Evolutionary conservation across 1,284 basidiomycete species (phyloP).

Genomic region (Cutaneotrichosporon dermatis): DNA sequence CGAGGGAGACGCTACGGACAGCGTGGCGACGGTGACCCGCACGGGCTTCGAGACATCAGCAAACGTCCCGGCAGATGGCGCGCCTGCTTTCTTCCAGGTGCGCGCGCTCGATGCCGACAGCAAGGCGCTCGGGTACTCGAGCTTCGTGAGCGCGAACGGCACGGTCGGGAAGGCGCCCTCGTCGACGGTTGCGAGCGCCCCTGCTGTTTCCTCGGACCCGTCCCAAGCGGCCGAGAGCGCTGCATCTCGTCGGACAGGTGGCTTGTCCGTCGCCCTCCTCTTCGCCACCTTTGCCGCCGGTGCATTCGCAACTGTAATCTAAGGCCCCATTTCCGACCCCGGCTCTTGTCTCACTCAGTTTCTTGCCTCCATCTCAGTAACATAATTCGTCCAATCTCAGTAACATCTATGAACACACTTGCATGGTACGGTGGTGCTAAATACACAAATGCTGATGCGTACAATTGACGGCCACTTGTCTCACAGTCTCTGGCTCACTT

Average conservation of each 20-base stretch:
- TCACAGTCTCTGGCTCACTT: no score
- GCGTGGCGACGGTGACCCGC: slow-evolving; percentile 15
- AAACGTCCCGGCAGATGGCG: background rate
- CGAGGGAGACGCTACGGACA: background rate
- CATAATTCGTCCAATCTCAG: no score
- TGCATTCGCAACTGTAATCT: background rate
- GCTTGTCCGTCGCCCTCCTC: background rate
- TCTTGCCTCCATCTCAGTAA: no score
- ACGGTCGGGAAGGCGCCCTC: background rate
- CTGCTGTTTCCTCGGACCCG: background rate
- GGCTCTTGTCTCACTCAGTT: background rate
- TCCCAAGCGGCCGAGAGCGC: background rate
- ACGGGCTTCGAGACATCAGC: slow-evolving; percentile 27
- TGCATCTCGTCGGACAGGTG: background rate
- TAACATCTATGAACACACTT: no score
- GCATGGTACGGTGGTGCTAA: no score
- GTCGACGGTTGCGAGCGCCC: background rate
- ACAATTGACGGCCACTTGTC: no score
- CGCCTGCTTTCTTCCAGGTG: slow-evolving; percentile 1
- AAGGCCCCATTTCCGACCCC: no score
- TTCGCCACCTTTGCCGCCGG: background rate
- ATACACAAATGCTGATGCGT: no score
- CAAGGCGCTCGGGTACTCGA: background rate
- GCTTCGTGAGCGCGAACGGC: background rate
- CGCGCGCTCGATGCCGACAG: background rate